These are phyloP conservation scores for Pseudocercospora musae DNA, from an alignment of 2,329 filamentous ascomycete genomes.

Conservation along the genomic window DNA sequence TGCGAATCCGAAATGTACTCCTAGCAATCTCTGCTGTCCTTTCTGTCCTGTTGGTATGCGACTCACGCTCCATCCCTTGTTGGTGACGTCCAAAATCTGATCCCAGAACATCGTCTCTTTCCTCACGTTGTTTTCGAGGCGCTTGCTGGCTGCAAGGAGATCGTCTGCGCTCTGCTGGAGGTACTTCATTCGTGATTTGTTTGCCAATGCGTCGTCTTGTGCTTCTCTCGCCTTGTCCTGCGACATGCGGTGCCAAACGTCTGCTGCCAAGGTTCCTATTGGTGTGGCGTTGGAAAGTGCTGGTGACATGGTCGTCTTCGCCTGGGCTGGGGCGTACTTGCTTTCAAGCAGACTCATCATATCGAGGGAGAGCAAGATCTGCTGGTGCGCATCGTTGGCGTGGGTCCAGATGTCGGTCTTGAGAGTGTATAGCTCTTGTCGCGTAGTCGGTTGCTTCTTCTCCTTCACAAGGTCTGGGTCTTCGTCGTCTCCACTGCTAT, in stretches of 20 bases:
- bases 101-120: slow-evolving; percentile 87
- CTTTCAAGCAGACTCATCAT: slow-evolving; percentile 73
- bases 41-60: slow-evolving; percentile 51
- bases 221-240: slow-evolving; percentile 50
- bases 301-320: slow-evolving; percentile 66
- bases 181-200: slow-evolving; percentile 74
- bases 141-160: slow-evolving; percentile 66
- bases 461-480: slow-evolving; percentile 36
- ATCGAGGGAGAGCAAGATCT: slow-evolving; percentile 69
- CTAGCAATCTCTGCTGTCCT: slow-evolving; percentile 53
- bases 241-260: slow-evolving; percentile 53
- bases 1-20: slow-evolving; percentile 83
- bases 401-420: slow-evolving; percentile 42
- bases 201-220: slow-evolving; percentile 47
- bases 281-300: slow-evolving; percentile 64
- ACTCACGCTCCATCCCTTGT: slow-evolving; percentile 83
- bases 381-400: slow-evolving; percentile 48
- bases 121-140: slow-evolving; percentile 72
- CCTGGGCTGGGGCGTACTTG: slow-evolving; percentile 70
- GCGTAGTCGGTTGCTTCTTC: slow-evolving; percentile 21
- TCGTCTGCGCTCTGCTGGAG: slow-evolving; percentile 72
- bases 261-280: slow-evolving; percentile 70
- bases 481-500: slow-evolving; percentile 47
- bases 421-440: slow-evolving; percentile 40
- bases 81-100: slow-evolving; percentile 74